phyloP scores from a whole-genome alignment of 176 grass and related monocot species.

The Thinopyrum elongatum region DNA sequence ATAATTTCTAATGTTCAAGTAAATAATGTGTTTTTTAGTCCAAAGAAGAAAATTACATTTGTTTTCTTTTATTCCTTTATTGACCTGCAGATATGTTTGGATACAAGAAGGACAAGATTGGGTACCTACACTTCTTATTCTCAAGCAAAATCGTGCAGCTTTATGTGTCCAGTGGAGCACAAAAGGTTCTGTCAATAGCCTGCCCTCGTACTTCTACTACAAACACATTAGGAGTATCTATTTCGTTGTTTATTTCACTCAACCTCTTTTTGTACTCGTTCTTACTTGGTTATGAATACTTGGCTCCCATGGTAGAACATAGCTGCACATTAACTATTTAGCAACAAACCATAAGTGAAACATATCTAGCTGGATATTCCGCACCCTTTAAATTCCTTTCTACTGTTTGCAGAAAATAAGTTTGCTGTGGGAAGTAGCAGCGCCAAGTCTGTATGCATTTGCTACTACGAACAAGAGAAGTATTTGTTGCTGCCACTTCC shows the following conservation, averaged over 20 bases:
- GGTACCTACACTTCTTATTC: slow-evolving; percentile 93
- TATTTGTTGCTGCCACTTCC: slow-evolving; percentile 33
- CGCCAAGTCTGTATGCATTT: slow-evolving; percentile 92
- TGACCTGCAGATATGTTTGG: slow-evolving; percentile 81
- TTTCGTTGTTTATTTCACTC: background rate
- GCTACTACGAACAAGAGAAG: slow-evolving; percentile 96
- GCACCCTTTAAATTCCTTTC: background rate
- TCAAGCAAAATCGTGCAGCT: slow-evolving; percentile 93
- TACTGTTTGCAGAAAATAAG: slow-evolving; percentile 86
- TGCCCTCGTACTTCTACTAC: background rate
- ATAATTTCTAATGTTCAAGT: background rate
- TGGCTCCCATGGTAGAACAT: background rate
- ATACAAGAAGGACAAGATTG: slow-evolving; percentile 89
- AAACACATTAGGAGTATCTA: background rate
- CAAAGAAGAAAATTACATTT: background rate
- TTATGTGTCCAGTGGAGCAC: slow-evolving; percentile 98
- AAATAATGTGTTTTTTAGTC: background rate
- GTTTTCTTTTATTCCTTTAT: background rate
- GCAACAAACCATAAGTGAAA: background rate
- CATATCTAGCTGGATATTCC: background rate
- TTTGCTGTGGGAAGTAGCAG: slow-evolving; percentile 98
- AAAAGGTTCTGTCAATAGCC: slow-evolving; percentile 46
- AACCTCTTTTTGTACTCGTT: background rate
- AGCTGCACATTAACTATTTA: background rate
- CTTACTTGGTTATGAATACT: background rate